Conservation (phyloP, 805 yeast species). For the Grigorovia humatica region DNA sequence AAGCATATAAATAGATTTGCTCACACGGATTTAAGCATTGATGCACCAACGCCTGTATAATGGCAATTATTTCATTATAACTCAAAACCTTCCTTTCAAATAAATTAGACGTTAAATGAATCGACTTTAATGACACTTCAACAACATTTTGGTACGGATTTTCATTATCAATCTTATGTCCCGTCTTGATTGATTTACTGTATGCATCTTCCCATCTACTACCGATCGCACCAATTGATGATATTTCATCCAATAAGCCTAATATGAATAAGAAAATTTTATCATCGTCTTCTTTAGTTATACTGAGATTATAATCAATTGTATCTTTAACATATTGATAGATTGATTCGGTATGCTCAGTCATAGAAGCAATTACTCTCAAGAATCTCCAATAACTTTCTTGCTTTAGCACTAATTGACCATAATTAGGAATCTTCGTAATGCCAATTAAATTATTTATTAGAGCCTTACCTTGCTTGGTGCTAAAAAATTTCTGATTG, state of each 20-base stretch:
- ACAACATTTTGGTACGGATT: conserved; percentile 47
- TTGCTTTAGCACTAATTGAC: conserved; percentile 36
- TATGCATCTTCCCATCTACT: conserved; percentile 64
- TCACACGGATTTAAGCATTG: conserved; percentile 86
- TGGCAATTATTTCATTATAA: conserved; percentile 37
- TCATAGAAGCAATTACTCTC: conserved; percentile 38
- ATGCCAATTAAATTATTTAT: conserved; percentile 34
- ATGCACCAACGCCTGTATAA: conserved; percentile 74
- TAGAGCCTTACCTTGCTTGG: conserved; percentile 37
- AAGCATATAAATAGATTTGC: conserved; percentile 58
- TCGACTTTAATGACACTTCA: conserved; percentile 49
- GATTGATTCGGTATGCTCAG: conserved; percentile 34
- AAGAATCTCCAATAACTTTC: conserved; percentile 46
- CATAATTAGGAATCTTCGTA: conserved; percentile 18
- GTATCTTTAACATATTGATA: conserved; percentile 38
- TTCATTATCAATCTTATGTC: conserved; percentile 34
- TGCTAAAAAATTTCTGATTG: conserved; percentile 25
- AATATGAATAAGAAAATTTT: conserved; percentile 53
- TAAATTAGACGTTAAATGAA: conserved; percentile 48
- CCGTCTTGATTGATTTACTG: conserved; percentile 35
- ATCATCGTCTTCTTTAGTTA: conserved; percentile 25
- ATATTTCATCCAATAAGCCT: conserved; percentile 67
- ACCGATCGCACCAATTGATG: conserved; percentile 73
- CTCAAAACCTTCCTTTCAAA: conserved; percentile 27
- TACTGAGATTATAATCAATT: conserved; percentile 25